Conservation (phyloP, 371 early-diverging fungal species). For the Sporodiniella umbellata region DNA sequence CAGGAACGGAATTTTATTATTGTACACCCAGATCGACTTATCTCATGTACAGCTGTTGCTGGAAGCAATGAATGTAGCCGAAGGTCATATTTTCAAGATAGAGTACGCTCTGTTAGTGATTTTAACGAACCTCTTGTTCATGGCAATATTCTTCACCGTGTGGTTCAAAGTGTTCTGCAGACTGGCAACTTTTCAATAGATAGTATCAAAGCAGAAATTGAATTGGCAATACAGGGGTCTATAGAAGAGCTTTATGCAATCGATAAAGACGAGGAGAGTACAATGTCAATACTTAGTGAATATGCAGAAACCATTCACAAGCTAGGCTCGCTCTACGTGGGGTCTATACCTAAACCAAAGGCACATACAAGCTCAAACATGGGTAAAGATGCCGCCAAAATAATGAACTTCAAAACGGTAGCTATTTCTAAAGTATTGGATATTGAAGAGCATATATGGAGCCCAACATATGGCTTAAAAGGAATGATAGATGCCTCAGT, state of each 20-base stretch:
- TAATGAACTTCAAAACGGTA: conserved; percentile 28
- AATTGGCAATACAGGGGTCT: conserved; percentile 38
- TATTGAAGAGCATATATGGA: conserved; percentile 92
- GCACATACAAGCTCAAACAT: conserved; percentile 20
- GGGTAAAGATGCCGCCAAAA: conserved; percentile 10
- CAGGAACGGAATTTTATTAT: conserved; percentile 54
- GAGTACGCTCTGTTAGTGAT: conserved; percentile 50
- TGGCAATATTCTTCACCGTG: conserved; percentile 79
- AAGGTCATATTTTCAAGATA: conserved; percentile 68
- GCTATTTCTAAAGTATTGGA: conserved; percentile 72
- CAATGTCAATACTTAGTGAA: conserved; percentile 37
- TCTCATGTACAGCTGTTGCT: conserved; percentile 75
- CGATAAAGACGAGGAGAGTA: conserved; percentile 54
- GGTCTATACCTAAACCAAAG: conserved; percentile 8
- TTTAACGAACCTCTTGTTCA: conserved; percentile 61
- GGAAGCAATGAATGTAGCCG: conserved; percentile 76
- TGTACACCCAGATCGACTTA: conserved; percentile 77
- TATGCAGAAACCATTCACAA: conserved; percentile 28
- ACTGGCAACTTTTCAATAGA: conserved; percentile 52
- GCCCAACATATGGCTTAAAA: conserved; percentile 88
- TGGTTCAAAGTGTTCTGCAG: conserved; percentile 66
- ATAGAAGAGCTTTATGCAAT: conserved; percentile 66
- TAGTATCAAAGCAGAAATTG: conserved; percentile 42
- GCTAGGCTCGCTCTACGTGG: conserved; percentile 12
- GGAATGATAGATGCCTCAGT: conserved; percentile 89